These are phyloP conservation scores for Solanum ahanhuiri DNA, from an alignment of 257 asterid species.

Conservation along the genomic window DNA sequence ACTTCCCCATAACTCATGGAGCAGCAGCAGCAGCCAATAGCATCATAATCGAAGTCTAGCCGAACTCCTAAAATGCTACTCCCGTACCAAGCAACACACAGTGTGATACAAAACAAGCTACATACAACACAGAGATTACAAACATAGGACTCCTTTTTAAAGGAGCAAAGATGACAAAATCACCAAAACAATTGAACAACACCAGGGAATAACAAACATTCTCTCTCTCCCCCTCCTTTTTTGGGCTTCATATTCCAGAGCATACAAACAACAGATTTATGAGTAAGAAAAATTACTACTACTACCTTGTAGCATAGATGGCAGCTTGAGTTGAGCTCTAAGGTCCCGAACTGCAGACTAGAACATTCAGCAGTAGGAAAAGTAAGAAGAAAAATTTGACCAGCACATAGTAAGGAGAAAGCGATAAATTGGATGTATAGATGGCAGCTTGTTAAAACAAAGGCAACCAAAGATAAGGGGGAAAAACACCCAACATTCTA, in stretches of 20 bases:
- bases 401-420: background rate
- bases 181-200: background rate
- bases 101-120: background rate
- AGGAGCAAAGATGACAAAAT: background rate
- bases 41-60: background rate
- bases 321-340: constrained; percentile 88
- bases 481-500: background rate
- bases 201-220: background rate
- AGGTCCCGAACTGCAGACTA: constrained; percentile 87
- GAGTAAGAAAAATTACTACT: background rate
- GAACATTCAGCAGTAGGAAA: background rate
- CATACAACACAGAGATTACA: background rate
- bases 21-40: background rate
- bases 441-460: constrained; percentile 21
- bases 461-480: background rate
- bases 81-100: background rate
- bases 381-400: constrained; percentile 2
- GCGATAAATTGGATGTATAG: background rate
- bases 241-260: background rate
- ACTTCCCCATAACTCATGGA: background rate
- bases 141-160: background rate
- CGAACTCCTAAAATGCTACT: background rate
- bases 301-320: constrained; percentile 73
- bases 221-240: background rate
- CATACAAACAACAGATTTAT: background rate